Conservation (phyloP, 2,329 filamentous ascomycete genomes). For the Colletotrichum sp. region DNA sequence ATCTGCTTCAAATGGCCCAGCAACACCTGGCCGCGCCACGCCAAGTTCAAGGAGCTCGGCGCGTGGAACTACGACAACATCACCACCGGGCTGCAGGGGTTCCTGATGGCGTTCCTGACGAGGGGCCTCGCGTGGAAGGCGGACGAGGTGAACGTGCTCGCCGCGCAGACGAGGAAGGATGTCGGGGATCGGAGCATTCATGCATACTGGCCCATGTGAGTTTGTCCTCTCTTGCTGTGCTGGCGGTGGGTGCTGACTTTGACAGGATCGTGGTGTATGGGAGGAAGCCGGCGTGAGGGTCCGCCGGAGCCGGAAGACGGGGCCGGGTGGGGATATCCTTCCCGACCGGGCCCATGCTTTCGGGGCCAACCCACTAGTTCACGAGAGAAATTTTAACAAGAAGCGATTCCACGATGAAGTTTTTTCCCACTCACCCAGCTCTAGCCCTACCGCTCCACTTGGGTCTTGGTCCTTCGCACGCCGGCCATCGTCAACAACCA, state of each 20-base stretch:
- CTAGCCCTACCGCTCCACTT: not conserved
- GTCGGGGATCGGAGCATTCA: slow-evolving; percentile 29
- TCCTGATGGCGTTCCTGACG: slow-evolving; percentile 41
- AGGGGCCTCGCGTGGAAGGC: slow-evolving; percentile 38
- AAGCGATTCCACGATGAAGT: not conserved
- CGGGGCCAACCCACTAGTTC: not conserved
- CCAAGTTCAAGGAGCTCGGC: slow-evolving; percentile 39
- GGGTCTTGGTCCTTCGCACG: not conserved
- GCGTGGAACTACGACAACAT: slow-evolving; percentile 37
- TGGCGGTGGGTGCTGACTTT: not conserved
- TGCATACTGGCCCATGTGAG: slow-evolving; percentile 41
- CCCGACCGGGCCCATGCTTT: not conserved
- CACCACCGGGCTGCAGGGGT: slow-evolving; percentile 35
- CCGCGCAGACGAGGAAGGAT: slow-evolving; percentile 28
- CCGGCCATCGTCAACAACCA: not conserved
- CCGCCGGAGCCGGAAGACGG: not conserved
- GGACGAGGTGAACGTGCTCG: slow-evolving; percentile 32
- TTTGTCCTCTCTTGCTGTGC: not conserved
- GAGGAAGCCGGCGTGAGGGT: not conserved
- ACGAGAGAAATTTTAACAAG: not conserved
- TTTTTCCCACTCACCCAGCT: not conserved
- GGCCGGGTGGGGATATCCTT: not conserved
- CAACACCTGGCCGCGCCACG: slow-evolving; percentile 40
- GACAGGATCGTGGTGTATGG: slow-evolving; percentile 17
- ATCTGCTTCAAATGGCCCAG: slow-evolving; percentile 39